phyloP scores from a whole-genome alignment of 805 yeast genomes.

The Suhomyces xylopsoci region DNA sequence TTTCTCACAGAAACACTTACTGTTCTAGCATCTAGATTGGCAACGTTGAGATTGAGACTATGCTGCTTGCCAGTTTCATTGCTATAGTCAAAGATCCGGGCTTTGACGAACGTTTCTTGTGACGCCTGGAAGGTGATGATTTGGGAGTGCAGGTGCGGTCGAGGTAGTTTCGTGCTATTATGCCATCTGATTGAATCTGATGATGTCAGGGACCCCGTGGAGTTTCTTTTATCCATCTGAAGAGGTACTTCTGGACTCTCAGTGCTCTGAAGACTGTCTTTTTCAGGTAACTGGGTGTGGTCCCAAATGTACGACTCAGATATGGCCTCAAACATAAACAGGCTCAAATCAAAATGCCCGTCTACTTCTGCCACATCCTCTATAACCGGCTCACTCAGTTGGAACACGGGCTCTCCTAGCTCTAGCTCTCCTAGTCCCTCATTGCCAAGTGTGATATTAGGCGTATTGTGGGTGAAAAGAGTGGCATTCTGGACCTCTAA shows the following conservation, averaged over 20 bases:
- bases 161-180: neutral
- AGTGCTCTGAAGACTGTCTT: neutral
- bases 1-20: conserved; percentile 10
- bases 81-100: neutral
- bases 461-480: neutral
- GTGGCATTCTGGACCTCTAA: neutral
- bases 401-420: neutral
- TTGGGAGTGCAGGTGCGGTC: neutral
- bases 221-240: neutral
- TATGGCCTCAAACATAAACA: neutral
- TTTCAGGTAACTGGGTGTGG: neutral
- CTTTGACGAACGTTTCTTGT: neutral
- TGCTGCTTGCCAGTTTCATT: neutral
- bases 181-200: neutral
- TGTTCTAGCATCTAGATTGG: neutral
- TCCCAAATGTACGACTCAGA: neutral
- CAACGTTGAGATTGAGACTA: neutral
- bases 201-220: neutral
- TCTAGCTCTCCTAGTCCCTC: neutral
- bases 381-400: neutral
- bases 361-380: neutral
- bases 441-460: neutral
- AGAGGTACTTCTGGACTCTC: neutral
- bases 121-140: neutral
- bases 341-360: neutral